Base-by-base conservation (phyloP, 768 basidiomycete genomes). In the Mycena amicta region DNA sequence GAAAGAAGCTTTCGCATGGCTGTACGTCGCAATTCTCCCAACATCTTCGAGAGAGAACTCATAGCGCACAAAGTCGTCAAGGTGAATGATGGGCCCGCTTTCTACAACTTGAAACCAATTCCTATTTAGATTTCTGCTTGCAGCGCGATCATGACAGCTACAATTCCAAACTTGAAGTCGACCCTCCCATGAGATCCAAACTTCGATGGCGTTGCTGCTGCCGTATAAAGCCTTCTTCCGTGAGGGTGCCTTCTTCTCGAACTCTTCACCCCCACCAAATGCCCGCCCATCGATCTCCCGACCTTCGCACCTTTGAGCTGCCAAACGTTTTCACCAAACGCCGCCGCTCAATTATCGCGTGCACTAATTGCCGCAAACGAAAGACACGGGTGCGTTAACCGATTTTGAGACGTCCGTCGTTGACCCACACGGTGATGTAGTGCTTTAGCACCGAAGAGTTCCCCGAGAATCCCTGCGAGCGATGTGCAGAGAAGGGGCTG, bases 311-410 rank as follows among this genome's bases (percentile, higher is more conserved):
- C 13, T 45, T 45, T 23, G 43, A 45, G 15, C 43, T 45, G 6
- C 43, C 43, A 8, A 16, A 6, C 12, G 43, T 45, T 13, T 49
- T 49, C 47, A 49, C 22, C 25, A 49, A 26, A 12, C 47, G 47
- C 47, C 47, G 47, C 47, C 47, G 47, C 23, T 49, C 47, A 22
- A 49, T 49, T n/a, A 49, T 49, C 27, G 47, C 47, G 11, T 49
- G 47, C 47, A 49, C 47, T 13, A 49, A 49, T 22, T 49, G 47
- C 26, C 47, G 47, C 47, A 25, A 28, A 13, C 47, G 47, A 8
- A 49, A 49, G 26, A 49, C 47, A 13, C 22, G 47, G 47, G 47
- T 49, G 26, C 23, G 47, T 23, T 49, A 6, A 28, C 5, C 27
- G 11, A 26, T 6, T 13, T 28, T 49, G 22, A 12, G 12, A 23